Base-by-base conservation (phyloP, 2,329 filamentous ascomycete genomes). In the Tolypocladium amazonense region DNA sequence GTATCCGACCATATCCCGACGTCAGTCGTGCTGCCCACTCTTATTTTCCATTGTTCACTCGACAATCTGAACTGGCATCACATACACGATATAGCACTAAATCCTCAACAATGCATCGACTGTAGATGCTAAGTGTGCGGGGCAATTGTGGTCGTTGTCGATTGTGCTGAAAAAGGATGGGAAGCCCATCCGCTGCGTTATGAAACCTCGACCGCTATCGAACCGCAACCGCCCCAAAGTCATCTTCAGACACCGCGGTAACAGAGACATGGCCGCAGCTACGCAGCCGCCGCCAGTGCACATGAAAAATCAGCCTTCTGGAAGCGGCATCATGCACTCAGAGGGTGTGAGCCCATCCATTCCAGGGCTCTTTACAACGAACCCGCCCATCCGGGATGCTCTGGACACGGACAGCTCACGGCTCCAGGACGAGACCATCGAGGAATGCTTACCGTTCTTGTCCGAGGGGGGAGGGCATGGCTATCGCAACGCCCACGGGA, bases 391-490 rank as follows among this genome's bases (percentile, higher is more conserved):
- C 65, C 78, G 76, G 59, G 92, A 96, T 69, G 64, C 68, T 20
- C 78, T 92, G 57, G 70, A 76, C 56, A 94, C 92, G 5, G 77
- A 83, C 61, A 89, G 89, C 30, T 91, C 88, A 1, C 70, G 73
- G 56, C 71, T 83, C 35, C 90, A 96, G 72, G 81, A 88, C 61
- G 77, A 84, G 59, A 93, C 89, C 0, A 77, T 90, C 59, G 74
- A 84, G 43, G 81, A 83, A 67, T 89, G 89, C 67, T 74, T 92
- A 37, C 87, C 88, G 0, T 88, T 86, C 64, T 78, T 96, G 75
- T 79, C 76, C 18, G 23, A 47, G 50, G 79, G 78, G 59, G 76
- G 80, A 59, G 77, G 78, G 56, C 77, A 81, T 61, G 76, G 74
- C 25, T 72, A 75, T 23, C 81, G 83, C 74, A 96, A 96, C 74